phyloP scores from a whole-genome alignment of 768 basidiomycete species.

The Coprinellus micaceus region DNA sequence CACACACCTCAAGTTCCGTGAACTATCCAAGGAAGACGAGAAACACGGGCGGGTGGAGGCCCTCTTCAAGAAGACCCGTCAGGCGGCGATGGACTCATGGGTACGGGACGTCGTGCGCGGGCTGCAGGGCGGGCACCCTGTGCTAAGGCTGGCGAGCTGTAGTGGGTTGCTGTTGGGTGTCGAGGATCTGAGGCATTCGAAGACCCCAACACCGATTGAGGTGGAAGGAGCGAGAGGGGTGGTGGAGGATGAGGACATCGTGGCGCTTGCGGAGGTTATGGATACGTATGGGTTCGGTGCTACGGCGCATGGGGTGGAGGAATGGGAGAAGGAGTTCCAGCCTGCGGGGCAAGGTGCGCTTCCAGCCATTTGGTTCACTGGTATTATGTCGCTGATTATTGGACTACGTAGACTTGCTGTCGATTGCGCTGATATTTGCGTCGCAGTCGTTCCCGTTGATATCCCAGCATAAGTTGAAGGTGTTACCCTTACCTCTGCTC shows the following conservation, averaged over 20 bases:
- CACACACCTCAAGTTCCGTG: slow-evolving; percentile 47
- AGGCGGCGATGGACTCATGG: slow-evolving; percentile 49
- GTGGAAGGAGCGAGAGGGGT: slow-evolving; percentile 30
- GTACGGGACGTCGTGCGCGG: slow-evolving; percentile 48
- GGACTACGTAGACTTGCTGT: slow-evolving; percentile 39
- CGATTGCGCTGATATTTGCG: slow-evolving; percentile 51
- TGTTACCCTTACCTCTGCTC: slow-evolving; percentile 52
- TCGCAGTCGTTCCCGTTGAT: slow-evolving; percentile 60
- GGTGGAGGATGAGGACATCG: slow-evolving; percentile 63
- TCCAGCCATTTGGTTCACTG: not conserved
- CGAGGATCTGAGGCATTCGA: slow-evolving; percentile 40
- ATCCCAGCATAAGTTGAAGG: slow-evolving; percentile 50
- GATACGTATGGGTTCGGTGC: slow-evolving; percentile 45
- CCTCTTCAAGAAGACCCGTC: slow-evolving; percentile 35
- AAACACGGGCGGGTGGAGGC: slow-evolving; percentile 29
- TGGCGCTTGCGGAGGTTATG: slow-evolving; percentile 72
- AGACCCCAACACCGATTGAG: slow-evolving; percentile 20
- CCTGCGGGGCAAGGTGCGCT: slow-evolving; percentile 44
- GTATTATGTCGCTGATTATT: slow-evolving; percentile 1
- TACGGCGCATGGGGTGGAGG: slow-evolving; percentile 25
- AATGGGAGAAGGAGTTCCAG: slow-evolving; percentile 70
- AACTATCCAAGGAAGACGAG: slow-evolving; percentile 33
- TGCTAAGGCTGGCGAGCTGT: slow-evolving; percentile 58
- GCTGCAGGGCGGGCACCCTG: slow-evolving; percentile 61
- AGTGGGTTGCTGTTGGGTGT: slow-evolving; percentile 64